Evolutionary conservation across 2,329 filamentous ascomycete species (phyloP).

Genomic region (Penicillium sp.): DNA sequence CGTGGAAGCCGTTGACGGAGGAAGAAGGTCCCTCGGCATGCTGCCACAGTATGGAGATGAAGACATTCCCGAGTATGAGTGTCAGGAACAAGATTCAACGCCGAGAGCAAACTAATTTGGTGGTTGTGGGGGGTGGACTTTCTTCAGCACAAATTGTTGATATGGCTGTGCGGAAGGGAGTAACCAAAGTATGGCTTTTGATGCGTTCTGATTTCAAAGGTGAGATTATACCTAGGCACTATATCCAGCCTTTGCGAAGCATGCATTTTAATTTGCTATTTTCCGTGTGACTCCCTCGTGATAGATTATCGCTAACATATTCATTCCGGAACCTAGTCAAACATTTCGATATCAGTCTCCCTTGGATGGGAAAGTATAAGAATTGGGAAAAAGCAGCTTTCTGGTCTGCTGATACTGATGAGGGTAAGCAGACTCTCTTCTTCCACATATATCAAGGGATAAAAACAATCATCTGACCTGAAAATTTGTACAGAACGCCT

Average conservation of each 20-base stretch:
- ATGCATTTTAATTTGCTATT: no score
- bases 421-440: slow-evolving; percentile 42
- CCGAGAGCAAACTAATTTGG: slow-evolving; percentile 61
- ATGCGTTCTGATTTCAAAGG: slow-evolving; percentile 62
- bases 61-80: slow-evolving; percentile 59
- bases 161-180: slow-evolving; percentile 66
- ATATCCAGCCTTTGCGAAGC: no score
- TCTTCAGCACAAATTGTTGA: slow-evolving; percentile 77
- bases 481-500: slow-evolving; percentile 60
- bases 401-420: slow-evolving; percentile 74
- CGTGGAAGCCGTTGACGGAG: slow-evolving; percentile 44
- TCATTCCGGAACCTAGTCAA: slow-evolving; percentile 58
- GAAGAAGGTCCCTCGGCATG: slow-evolving; percentile 51
- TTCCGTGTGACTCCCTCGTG: no score
- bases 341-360: slow-evolving; percentile 75
- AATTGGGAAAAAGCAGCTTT: slow-evolving; percentile 78
- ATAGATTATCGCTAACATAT: slow-evolving; percentile 12
- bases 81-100: slow-evolving; percentile 59
- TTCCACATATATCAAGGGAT: not conserved
- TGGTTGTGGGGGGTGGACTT: slow-evolving; percentile 75
- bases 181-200: slow-evolving; percentile 70
- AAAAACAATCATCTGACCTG: not conserved
- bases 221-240: no score
- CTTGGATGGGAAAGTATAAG: slow-evolving; percentile 82
- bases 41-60: slow-evolving; percentile 69